phyloP scores from a whole-genome alignment of 2,329 filamentous ascomycete genomes.

The Aspergillus clavatus region DNA sequence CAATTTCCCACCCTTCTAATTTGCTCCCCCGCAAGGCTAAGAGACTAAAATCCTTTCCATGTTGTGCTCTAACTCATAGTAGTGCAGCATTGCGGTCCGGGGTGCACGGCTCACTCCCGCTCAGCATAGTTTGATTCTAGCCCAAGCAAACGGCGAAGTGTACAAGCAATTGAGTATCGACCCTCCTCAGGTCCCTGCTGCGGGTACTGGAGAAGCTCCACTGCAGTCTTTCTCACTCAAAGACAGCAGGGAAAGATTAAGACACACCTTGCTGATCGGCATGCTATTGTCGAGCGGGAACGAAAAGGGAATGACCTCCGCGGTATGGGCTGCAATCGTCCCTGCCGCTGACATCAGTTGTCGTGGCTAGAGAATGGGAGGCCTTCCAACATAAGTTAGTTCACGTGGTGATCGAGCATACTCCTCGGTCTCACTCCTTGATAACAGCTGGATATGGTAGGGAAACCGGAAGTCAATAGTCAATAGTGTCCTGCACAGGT shows the following conservation, averaged over 20 bases:
- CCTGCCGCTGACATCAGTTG: conserved; percentile 9
- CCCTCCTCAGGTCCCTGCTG: too few relatives aligned
- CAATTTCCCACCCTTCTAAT: conserved; percentile 12
- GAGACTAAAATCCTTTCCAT: conserved; percentile 4
- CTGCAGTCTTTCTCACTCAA: not conserved
- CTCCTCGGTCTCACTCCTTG: conserved; percentile 10
- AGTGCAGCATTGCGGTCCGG: conserved; percentile 6
- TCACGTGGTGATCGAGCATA: conserved; percentile 16
- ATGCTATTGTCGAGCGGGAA: conserved; percentile 5
- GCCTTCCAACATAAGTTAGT: conserved; percentile 7
- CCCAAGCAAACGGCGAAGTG: too few relatives aligned
- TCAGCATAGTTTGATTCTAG: not conserved
- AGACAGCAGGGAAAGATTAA: not conserved
- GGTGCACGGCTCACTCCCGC: not conserved
- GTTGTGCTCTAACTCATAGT: too few relatives aligned
- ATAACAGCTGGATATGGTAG: conserved; percentile 8
- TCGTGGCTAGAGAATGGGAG: conserved; percentile 3
- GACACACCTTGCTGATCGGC: conserved; percentile 5
- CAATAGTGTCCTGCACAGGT: conserved; percentile 4
- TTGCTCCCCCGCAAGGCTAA: conserved; percentile 9
- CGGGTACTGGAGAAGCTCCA: too few relatives aligned
- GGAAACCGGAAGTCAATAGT: conserved; percentile 2
- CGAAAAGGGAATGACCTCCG: conserved; percentile 14
- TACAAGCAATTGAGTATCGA: too few relatives aligned
- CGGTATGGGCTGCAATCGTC: conserved; percentile 1